phyloP scores from a whole-genome alignment of 495 filamentous ascomycete species.

The Parathielavia appendiculata region DNA sequence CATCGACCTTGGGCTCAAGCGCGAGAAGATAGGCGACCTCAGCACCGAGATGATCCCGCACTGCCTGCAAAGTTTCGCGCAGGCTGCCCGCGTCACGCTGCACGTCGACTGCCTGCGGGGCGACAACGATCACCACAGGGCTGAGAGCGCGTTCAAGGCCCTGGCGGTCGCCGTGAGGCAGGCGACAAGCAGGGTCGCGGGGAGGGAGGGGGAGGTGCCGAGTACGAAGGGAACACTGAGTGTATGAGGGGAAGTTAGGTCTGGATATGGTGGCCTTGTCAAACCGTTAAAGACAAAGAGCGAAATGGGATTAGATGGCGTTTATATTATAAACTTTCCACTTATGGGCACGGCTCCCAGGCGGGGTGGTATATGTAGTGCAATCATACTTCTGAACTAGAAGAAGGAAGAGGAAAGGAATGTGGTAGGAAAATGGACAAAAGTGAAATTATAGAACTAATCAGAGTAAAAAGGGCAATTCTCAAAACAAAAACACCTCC shows the following conservation, averaged over 20 bases:
- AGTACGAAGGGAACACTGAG: slow-evolving; percentile 86
- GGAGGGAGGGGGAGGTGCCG: slow-evolving; percentile 81
- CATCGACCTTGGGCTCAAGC: slow-evolving; percentile 69
- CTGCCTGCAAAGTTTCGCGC: slow-evolving; percentile 87
- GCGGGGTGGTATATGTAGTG: too few relatives aligned
- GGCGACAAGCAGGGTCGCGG: slow-evolving; percentile 67
- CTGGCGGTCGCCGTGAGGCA: slow-evolving; percentile 74
- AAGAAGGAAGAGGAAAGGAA: too few relatives aligned
- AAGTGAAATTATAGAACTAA: too few relatives aligned
- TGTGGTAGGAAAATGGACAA: too few relatives aligned
- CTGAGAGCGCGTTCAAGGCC: slow-evolving; percentile 97
- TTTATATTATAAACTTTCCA: too few relatives aligned
- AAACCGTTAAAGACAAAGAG: too few relatives aligned
- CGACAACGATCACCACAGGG: slow-evolving; percentile 91
- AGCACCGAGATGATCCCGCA: slow-evolving; percentile 97
- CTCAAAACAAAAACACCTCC: too few relatives aligned
- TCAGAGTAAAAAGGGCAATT: too few relatives aligned
- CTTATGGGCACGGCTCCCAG: too few relatives aligned
- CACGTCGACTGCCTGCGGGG: slow-evolving; percentile 87
- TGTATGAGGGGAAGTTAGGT: slow-evolving; percentile 27
- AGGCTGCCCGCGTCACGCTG: slow-evolving; percentile 82
- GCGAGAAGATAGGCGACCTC: slow-evolving; percentile 89
- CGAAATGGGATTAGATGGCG: too few relatives aligned
- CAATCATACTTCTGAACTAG: too few relatives aligned
- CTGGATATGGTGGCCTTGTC: neutral